A percentile compares a stretch with the other conserved stretches of the same genome.
Conservation (phyloP, 768 basidiomycete genomes). For the Hemileccinum impolitum region DNA sequence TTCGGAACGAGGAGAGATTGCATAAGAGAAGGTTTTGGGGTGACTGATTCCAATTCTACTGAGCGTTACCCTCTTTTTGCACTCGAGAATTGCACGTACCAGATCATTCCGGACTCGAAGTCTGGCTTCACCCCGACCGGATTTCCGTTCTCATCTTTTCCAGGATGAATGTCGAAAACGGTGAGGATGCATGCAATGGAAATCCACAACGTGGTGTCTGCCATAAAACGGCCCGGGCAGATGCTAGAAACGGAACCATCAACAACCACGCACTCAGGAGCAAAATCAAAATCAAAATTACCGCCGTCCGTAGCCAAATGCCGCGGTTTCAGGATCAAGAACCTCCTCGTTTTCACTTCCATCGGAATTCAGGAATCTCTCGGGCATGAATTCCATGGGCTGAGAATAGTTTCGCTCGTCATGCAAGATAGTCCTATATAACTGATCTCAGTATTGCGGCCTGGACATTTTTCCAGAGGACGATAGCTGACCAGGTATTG, state of each 20-base stretch:
- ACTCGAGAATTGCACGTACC: conserved; percentile 13
- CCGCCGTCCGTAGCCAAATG: conserved; percentile 39
- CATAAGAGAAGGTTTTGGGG: conserved; percentile 29
- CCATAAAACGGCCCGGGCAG: conserved; percentile 45
- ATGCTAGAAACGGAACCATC: conserved; percentile 18
- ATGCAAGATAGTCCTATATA: conserved; percentile 36
- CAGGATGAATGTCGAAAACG: conserved; percentile 26
- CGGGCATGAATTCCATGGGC: conserved; percentile 36
- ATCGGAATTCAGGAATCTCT: conserved; percentile 37
- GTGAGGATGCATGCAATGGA: conserved; percentile 30
- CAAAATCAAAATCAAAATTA: conserved; percentile 1
- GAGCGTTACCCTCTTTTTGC: not conserved
- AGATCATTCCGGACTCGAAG: conserved; percentile 31
- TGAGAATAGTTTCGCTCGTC: conserved; percentile 34
- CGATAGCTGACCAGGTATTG: conserved; percentile 48
- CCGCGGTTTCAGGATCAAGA: conserved; percentile 28
- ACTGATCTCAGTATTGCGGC: conserved; percentile 4
- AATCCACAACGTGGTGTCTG: conserved; percentile 38
- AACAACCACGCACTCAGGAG: not conserved
- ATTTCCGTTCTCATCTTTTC: conserved; percentile 17
- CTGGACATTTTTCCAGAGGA: not conserved
- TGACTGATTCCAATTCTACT: conserved; percentile 20
- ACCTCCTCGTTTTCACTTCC: conserved; percentile 33
- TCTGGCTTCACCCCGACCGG: conserved; percentile 18
- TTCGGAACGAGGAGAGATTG: conserved; percentile 31